Conservation (phyloP, 108 stramenopile genomes). For the Fragilariopsis cylindrus region DNA sequence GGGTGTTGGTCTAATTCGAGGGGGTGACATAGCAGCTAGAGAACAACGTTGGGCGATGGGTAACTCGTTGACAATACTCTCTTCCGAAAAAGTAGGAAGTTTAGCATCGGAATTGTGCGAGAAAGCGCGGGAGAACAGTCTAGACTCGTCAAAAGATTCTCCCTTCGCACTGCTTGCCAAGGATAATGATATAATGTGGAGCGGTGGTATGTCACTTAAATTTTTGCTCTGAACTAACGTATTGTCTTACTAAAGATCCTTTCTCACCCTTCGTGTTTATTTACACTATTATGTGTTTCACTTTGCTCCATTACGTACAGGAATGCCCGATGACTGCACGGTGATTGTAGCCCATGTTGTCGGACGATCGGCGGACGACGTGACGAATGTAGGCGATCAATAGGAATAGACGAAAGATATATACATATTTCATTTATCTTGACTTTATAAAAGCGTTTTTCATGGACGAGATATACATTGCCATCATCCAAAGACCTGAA, state of each 20-base stretch:
- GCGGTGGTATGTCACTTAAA: constrained; percentile 65
- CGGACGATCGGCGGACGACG: constrained; percentile 41
- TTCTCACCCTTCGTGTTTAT: background rate
- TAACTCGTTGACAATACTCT: constrained; percentile 53
- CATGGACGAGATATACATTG: too few relatives aligned
- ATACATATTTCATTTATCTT: background rate
- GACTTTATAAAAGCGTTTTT: background rate
- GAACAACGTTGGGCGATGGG: constrained; percentile 76
- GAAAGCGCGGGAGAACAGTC: constrained; percentile 82
- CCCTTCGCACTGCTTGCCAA: constrained; percentile 97
- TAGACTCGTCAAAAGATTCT: constrained; percentile 78
- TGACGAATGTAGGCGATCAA: constrained; percentile 16
- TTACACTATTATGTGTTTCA: background rate
- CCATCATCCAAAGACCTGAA: too few relatives aligned
- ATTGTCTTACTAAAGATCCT: background rate
- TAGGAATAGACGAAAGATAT: background rate
- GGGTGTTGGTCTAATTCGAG: constrained; percentile 75
- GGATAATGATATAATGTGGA: constrained; percentile 99
- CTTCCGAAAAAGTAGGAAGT: constrained; percentile 40
- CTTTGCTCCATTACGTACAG: constrained; percentile 6
- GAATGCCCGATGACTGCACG: constrained; percentile 94
- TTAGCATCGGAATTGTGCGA: constrained; percentile 55
- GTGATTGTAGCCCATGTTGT: constrained; percentile 90
- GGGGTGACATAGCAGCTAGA: constrained; percentile 61
- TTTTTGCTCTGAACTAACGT: background rate